Percentiles rank a stretch among this genome's conserved stretches.
phyloP scores from a whole-genome alignment of 2,329 filamentous ascomycete genomes.

The Cryphonectria parasitica region DNA sequence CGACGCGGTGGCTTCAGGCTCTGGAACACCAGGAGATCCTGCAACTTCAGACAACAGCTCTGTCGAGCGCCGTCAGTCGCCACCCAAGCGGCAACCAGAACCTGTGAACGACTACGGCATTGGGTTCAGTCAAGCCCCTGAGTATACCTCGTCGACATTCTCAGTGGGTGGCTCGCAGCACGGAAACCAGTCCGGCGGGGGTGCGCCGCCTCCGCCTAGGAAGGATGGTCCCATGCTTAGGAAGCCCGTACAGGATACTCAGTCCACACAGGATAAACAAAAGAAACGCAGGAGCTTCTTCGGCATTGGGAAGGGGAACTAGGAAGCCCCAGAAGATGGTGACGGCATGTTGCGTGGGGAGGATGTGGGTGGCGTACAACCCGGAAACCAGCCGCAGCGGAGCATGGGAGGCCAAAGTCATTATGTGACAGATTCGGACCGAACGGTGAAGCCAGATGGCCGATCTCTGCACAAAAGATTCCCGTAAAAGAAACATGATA shows the following conservation, averaged over 20 bases:
- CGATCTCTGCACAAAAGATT: not conserved
- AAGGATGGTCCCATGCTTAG: slow-evolving; percentile 38
- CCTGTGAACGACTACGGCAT: slow-evolving; percentile 69
- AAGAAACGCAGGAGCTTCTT: slow-evolving; percentile 94
- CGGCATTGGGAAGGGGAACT: slow-evolving; percentile 69
- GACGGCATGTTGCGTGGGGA: not conserved
- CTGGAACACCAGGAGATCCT: slow-evolving; percentile 72
- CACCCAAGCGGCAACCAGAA: slow-evolving; percentile 55
- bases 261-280: slow-evolving; percentile 31
- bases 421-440: not conserved
- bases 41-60: slow-evolving; percentile 90
- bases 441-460: not conserved
- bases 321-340: slow-evolving; percentile 28
- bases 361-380: not conserved
- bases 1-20: slow-evolving; percentile 82
- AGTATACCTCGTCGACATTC: slow-evolving; percentile 48
- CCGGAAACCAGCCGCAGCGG: not conserved
- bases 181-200: slow-evolving; percentile 31
- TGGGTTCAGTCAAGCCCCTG: slow-evolving; percentile 50
- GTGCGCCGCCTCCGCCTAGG: slow-evolving; percentile 39
- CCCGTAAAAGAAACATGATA: not conserved
- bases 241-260: slow-evolving; percentile 31
- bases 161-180: slow-evolving; percentile 36
- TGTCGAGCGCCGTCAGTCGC: slow-evolving; percentile 71
- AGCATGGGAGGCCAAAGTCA: not conserved